Evolutionary conservation across 163 green algal genomes (phyloP).

Genomic region (Prototheca cutis): DNA sequence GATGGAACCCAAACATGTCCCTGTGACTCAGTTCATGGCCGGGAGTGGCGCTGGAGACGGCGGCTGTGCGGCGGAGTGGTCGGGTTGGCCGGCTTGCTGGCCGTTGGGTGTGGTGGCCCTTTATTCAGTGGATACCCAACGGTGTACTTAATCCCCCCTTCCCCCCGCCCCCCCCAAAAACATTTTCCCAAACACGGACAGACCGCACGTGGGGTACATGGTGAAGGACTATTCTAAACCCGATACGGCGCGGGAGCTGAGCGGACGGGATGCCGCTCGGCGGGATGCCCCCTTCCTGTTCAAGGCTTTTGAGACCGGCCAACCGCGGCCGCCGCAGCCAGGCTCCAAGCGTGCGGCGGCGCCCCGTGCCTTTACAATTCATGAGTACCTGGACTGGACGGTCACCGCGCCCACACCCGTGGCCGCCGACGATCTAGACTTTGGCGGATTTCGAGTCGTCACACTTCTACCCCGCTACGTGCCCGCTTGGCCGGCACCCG

Average conservation of each 20-base stretch:
- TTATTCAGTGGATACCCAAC: too few relatives aligned
- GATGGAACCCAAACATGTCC: too few relatives aligned
- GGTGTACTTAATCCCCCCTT: too few relatives aligned
- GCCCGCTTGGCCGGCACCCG: constrained; percentile 44
- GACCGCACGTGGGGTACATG: constrained; percentile 34
- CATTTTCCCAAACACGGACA: constrained; percentile 1
- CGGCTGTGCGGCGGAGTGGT: too few relatives aligned
- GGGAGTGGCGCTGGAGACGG: too few relatives aligned
- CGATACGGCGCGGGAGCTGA: constrained; percentile 15
- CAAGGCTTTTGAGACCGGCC: constrained; percentile 84
- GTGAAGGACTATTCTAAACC: constrained; percentile 33
- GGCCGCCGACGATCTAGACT: constrained; percentile 69
- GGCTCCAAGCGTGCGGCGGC: constrained; percentile 26
- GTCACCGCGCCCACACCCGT: constrained; percentile 57
- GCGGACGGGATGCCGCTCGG: constrained; percentile 29
- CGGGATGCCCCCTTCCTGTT: constrained; percentile 79
- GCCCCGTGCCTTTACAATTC: constrained; percentile 77
- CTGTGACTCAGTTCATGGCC: too few relatives aligned
- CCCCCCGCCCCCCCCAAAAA: too few relatives aligned
- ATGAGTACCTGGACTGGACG: constrained; percentile 94
- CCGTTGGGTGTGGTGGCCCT: too few relatives aligned
- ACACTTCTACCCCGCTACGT: constrained; percentile 60
- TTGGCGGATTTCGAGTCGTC: constrained; percentile 75
- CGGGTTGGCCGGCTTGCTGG: too few relatives aligned
- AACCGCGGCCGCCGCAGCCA: constrained; percentile 29